phyloP scores from a whole-genome alignment of 2,329 filamentous ascomycete species.

The Pseudocercospora pini-densiflorae region DNA sequence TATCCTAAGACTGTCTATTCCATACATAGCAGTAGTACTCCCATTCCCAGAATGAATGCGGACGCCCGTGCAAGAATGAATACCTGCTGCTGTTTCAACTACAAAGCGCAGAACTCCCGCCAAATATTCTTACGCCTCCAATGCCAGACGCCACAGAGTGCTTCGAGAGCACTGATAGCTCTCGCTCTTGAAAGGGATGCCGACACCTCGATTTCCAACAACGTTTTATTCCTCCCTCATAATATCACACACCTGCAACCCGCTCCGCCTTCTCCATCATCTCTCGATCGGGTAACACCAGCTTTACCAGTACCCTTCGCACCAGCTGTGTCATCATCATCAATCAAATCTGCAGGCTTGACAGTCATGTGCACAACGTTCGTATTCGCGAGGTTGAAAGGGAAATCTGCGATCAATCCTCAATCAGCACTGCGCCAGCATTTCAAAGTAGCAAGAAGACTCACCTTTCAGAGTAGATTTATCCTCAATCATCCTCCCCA shows the following conservation, averaged over 20 bases:
- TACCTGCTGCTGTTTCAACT: not conserved
- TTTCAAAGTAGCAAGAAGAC: not conserved
- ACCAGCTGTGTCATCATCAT: conserved; percentile 70
- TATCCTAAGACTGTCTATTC: conserved; percentile 6
- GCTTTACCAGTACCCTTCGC: conserved; percentile 71
- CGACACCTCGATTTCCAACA: not conserved
- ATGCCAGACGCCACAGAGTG: not conserved
- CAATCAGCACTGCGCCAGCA: conserved; percentile 36
- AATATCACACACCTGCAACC: conserved; percentile 69
- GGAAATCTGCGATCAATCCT: conserved; percentile 69
- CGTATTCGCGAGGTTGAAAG: conserved; percentile 72
- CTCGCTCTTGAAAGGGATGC: not conserved
- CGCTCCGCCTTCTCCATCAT: conserved; percentile 61
- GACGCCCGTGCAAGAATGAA: not conserved
- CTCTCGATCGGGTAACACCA: conserved; percentile 42
- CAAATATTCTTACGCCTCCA: not conserved
- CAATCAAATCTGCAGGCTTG: conserved; percentile 79
- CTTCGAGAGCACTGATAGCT: not conserved
- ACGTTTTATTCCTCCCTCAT: conserved; percentile 16
- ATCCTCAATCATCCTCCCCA: conserved; percentile 88
- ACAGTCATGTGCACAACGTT: conserved; percentile 97
- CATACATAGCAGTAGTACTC: not conserved
- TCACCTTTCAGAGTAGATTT: conserved; percentile 83
- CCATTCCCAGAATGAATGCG: not conserved
- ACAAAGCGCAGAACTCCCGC: not conserved